Conservation (phyloP, 148 eudicot species). For the Nepenthes mirabilis region DNA sequence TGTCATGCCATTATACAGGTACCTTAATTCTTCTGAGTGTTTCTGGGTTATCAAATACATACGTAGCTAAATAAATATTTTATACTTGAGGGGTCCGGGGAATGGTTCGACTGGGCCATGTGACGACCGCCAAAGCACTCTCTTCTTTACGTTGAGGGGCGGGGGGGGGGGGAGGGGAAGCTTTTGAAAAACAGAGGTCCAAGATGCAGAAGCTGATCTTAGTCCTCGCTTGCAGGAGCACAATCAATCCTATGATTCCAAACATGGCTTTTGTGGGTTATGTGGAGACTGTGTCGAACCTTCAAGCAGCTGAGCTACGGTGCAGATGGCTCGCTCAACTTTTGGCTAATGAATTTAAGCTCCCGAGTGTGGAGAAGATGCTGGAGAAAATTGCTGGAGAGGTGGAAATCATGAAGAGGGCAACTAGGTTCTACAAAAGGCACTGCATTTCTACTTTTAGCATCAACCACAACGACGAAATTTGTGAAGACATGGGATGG, state of each 20-base stretch:
- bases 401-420: conserved; percentile 71
- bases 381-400: conserved; percentile 41
- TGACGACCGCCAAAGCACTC: too few relatives aligned
- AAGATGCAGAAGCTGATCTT: background rate
- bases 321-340: conserved; percentile 75
- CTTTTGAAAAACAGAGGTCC: background rate
- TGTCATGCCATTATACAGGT: conserved; percentile 84
- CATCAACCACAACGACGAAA: conserved; percentile 72
- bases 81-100: too few relatives aligned
- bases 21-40: background rate
- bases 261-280: conserved; percentile 94
- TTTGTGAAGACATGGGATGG: conserved; percentile 93
- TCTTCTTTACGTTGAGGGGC: too few relatives aligned
- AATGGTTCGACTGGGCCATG: too few relatives aligned
- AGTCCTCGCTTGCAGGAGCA: conserved; percentile 36
- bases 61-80: background rate
- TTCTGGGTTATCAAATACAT: background rate
- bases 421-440: conserved; percentile 76
- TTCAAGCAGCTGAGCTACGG: conserved; percentile 76
- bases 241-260: conserved; percentile 83
- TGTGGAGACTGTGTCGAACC: conserved; percentile 78
- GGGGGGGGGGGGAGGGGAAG: too few relatives aligned
- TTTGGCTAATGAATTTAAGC: conserved; percentile 43
- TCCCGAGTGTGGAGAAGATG: conserved; percentile 66
- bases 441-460: conserved; percentile 87